These are phyloP conservation scores for Pseudocercospora crystallina DNA, from an alignment of 2,329 filamentous ascomycete genomes.

Conservation along the genomic window DNA sequence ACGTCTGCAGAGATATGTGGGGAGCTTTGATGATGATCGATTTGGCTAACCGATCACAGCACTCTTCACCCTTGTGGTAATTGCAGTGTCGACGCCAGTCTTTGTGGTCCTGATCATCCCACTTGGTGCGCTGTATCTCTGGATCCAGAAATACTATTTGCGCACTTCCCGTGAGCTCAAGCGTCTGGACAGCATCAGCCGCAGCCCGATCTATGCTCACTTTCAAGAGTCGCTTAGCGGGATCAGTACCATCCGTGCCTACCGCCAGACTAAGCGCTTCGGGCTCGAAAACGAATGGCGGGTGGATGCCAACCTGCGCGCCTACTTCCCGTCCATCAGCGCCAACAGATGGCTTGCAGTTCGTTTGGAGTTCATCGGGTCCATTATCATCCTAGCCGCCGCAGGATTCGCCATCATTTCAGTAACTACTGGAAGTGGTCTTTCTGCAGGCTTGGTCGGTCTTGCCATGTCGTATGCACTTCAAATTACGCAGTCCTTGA, in stretches of 20 bases:
- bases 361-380: constrained; percentile 91
- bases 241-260: constrained; percentile 92
- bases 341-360: constrained; percentile 89
- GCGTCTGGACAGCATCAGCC: constrained; percentile 88
- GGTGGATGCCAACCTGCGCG: constrained; percentile 88
- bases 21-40: constrained; percentile 6
- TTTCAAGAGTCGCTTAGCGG: constrained; percentile 97
- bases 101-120: constrained; percentile 82
- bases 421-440: constrained; percentile 64
- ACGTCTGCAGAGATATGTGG: constrained; percentile 26
- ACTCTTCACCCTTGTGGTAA: constrained; percentile 81
- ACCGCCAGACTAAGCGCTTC: constrained; percentile 84
- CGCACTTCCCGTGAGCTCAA: constrained; percentile 95
- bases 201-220: constrained; percentile 95
- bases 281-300: constrained; percentile 95
- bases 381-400: constrained; percentile 84
- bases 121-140: constrained; percentile 77
- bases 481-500: constrained; percentile 94
- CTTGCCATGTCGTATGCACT: constrained; percentile 95
- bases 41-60: constrained; percentile 36
- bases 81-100: constrained; percentile 75
- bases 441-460: constrained; percentile 78
- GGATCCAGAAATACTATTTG: constrained; percentile 95
- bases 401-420: constrained; percentile 80
- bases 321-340: constrained; percentile 94